Base-by-base conservation (phyloP, 2,329 filamentous ascomycete genomes). In the Xylariaceae sp. region DNA sequence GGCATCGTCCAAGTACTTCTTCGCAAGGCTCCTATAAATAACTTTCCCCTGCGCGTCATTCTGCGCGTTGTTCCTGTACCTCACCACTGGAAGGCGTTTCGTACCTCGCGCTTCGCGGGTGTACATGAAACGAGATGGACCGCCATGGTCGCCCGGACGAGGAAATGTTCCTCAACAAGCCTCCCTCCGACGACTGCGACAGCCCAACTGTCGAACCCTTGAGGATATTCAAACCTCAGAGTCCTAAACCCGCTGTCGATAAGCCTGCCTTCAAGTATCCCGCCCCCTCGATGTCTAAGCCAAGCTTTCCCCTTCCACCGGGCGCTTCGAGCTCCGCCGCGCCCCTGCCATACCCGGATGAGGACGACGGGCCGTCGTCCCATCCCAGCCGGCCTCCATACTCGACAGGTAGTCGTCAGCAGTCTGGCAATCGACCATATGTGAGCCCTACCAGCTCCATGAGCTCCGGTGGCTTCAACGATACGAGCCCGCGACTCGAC, bases 131-230 rank as follows among this genome's bases (percentile, higher is more conserved):
- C 57, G 66, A 64, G 57, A 77, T 75, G 65, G 69, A 73, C 52
- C 68, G 73, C 47, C 80, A 83, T 59, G 83, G 84, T 55, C 72
- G 83, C 53, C 79, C 84, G 19, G 22, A 26, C 22, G 85, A 89
- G 22, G 84, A 89, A 65, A 88, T 91, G 74, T 84, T 94, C 71
- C 91, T 94, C 69, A 77, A 94, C 65, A 78, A 65, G 61, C 74
- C 71, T 38, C 75, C 74, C n/a, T 61, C 67, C 41, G 72, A 76
- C 35, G 71, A 70, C 46, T 64, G 68, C 60, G 81, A 89, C 56
- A 89, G 87, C 56, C 87, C 89, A 43, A 87, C 86, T 15, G 78
- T 95, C 53, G 87, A 87, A 56, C 89, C 89, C 45, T 67, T 95
- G 65, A 81, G 88, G 58, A 94, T 95, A 62, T 84, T 83, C 69